Evolutionary conservation across 345 rosid species (phyloP).

Genomic region (Citrus mangshanensis): DNA sequence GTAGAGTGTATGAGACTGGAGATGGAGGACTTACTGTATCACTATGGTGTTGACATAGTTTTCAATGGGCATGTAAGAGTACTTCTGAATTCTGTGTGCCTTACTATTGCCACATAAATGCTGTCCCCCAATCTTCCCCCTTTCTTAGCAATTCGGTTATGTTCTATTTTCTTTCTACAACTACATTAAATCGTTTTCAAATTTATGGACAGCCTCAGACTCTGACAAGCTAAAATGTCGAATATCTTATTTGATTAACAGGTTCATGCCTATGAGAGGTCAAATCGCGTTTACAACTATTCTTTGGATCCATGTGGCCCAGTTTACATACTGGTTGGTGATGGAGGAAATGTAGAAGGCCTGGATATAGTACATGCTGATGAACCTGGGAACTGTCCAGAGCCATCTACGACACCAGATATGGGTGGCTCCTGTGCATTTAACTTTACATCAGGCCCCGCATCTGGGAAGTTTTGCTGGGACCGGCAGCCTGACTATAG

Average conservation of each 20-base stretch:
- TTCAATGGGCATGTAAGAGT: constrained; percentile 74
- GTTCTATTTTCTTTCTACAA: background rate
- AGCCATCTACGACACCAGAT: constrained; percentile 50
- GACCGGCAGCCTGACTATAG: constrained; percentile 86
- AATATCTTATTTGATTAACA: constrained; percentile 19
- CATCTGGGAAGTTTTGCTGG: constrained; percentile 82
- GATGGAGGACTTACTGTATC: constrained; percentile 73
- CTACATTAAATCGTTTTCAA: background rate
- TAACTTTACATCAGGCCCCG: constrained; percentile 76
- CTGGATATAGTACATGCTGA: constrained; percentile 69
- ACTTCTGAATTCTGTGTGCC: background rate
- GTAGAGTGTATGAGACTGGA: constrained; percentile 85
- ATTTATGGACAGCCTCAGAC: background rate
- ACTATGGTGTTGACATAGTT: constrained; percentile 60
- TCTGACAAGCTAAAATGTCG: background rate
- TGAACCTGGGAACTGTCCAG: constrained; percentile 81
- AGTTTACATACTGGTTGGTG: constrained; percentile 67
- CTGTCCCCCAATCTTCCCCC: background rate
- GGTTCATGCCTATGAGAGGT: constrained; percentile 95
- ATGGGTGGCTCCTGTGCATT: constrained; percentile 70
- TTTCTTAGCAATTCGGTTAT: background rate
- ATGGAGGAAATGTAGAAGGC: constrained; percentile 73
- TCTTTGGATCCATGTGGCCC: constrained; percentile 79
- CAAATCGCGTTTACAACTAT: constrained; percentile 86
- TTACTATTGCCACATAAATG: background rate